Percentiles rank a stretch among this genome's conserved stretches.
phyloP scores from a whole-genome alignment of 2,329 filamentous ascomycete genomes.

The Parascedosporium putredinis region DNA sequence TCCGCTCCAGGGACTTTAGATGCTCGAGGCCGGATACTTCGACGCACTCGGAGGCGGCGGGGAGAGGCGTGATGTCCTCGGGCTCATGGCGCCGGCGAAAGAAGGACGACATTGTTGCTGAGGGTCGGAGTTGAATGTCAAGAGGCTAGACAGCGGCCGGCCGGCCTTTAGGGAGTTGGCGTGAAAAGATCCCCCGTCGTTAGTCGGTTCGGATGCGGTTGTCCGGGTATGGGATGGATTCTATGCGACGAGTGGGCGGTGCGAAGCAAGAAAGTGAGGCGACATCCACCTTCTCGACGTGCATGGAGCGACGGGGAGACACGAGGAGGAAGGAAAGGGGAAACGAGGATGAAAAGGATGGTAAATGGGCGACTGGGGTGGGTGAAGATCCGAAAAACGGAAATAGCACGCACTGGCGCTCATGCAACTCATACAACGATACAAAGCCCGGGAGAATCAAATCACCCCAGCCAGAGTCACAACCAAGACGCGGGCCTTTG shows the following conservation, averaged over 20 bases:
- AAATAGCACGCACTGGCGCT: not conserved
- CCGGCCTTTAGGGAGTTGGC: not conserved
- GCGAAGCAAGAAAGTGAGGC: not conserved
- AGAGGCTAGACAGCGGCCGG: not conserved
- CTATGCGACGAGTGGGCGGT: not conserved
- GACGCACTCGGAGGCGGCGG: slow-evolving; percentile 26
- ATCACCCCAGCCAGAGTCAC: not conserved
- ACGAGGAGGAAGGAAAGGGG: not conserved
- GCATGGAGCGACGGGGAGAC: no score
- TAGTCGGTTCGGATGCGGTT: not conserved
- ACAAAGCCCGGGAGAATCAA: not conserved
- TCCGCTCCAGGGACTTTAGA: slow-evolving; percentile 39
- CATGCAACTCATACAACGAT: not conserved
- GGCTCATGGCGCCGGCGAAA: slow-evolving; percentile 36
- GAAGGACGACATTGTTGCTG: slow-evolving; percentile 15
- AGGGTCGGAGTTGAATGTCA: not conserved
- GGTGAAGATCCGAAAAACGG: not conserved
- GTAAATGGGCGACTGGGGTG: not conserved
- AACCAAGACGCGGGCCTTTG: not conserved
- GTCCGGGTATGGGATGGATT: not conserved
- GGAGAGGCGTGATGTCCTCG: slow-evolving; percentile 33
- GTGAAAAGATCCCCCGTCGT: not conserved
- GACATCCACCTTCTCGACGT: no score
- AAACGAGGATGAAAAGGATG: not conserved
- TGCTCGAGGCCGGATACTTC: slow-evolving; percentile 30